phyloP scores from a whole-genome alignment of 129 eudicot species.

The Flaveria bidentis region DNA sequence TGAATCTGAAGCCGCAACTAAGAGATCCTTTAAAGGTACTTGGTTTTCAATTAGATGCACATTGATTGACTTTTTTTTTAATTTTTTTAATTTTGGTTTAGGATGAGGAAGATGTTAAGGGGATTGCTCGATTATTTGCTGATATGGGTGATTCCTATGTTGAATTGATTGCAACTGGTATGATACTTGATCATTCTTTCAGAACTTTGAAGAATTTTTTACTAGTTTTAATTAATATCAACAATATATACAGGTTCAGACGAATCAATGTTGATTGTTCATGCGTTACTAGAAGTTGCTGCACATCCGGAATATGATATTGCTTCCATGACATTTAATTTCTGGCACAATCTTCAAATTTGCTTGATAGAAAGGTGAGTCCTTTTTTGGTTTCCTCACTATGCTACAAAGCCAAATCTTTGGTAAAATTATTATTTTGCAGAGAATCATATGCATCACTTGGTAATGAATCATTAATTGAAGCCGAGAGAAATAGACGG shows the following conservation, averaged over 20 bases:
- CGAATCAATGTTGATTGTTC: constrained; percentile 97
- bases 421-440: constrained; percentile 34
- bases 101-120: constrained; percentile 99
- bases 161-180: constrained; percentile 98
- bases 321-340: constrained; percentile 98
- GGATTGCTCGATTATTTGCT: constrained; percentile 94
- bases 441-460: constrained; percentile 64
- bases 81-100: constrained; percentile 19
- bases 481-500: constrained; percentile 81
- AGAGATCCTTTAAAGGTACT: constrained; percentile 92
- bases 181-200: constrained; percentile 17
- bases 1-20: constrained; percentile 89
- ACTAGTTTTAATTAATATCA: neutral
- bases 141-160: constrained; percentile 99
- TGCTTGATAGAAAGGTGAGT: constrained; percentile 72
- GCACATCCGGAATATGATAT: constrained; percentile 98
- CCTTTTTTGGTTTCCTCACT: constrained; percentile 17
- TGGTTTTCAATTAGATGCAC: constrained; percentile 6
- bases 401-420: constrained; percentile 14
- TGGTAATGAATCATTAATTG: constrained; percentile 66
- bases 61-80: neutral
- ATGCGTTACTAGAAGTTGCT: constrained; percentile 89
- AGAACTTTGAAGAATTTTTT: constrained; percentile 2
- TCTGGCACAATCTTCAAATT: constrained; percentile 98
- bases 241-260: constrained; percentile 70